These are phyloP conservation scores for Neonectria punicea DNA, from an alignment of 2,329 filamentous ascomycete species.

Conservation along the genomic window DNA sequence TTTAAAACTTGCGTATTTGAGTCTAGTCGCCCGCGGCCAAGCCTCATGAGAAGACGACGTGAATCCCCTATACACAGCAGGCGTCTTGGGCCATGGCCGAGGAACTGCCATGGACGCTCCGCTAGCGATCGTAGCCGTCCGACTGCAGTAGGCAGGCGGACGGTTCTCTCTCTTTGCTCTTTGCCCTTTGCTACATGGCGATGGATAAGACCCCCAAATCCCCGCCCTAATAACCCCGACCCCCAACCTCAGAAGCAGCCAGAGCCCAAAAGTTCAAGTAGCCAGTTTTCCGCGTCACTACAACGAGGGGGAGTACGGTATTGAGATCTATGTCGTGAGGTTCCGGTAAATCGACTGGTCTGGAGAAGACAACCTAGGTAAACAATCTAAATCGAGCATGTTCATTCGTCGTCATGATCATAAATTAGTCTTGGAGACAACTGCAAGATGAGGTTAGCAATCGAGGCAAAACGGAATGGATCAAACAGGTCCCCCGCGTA, in stretches of 20 bases:
- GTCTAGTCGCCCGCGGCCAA: slow-evolving; percentile 32
- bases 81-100: slow-evolving; percentile 19
- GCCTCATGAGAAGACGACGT: slow-evolving; percentile 19
- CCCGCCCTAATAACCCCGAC: neutral
- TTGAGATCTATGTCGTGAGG: slow-evolving; percentile 16
- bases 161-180: neutral
- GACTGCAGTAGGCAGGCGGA: neutral
- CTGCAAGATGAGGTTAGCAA: slow-evolving; percentile 35
- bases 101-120: slow-evolving; percentile 14
- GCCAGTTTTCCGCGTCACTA: slow-evolving; percentile 9
- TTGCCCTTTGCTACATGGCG: slow-evolving; percentile 2
- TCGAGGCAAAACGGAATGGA: neutral
- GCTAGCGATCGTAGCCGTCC: slow-evolving; percentile 11
- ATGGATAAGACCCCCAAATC: slow-evolving; percentile 5
- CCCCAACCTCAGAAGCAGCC: slow-evolving; percentile 8
- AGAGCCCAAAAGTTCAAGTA: slow-evolving; percentile 11
- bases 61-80: slow-evolving; percentile 21
- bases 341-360: slow-evolving; percentile 14
- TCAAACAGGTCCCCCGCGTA: slow-evolving; percentile 46
- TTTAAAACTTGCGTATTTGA: slow-evolving; percentile 34
- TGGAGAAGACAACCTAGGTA: slow-evolving; percentile 16
- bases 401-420: slow-evolving; percentile 28
- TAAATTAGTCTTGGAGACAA: slow-evolving; percentile 44
- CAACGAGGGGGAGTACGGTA: neutral
- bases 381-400: slow-evolving; percentile 25